Percentiles rank a stretch among this genome's conserved stretches.
phyloP scores from a whole-genome alignment of 1,139 yeast species.

The Starmera stellimalicola region DNA sequence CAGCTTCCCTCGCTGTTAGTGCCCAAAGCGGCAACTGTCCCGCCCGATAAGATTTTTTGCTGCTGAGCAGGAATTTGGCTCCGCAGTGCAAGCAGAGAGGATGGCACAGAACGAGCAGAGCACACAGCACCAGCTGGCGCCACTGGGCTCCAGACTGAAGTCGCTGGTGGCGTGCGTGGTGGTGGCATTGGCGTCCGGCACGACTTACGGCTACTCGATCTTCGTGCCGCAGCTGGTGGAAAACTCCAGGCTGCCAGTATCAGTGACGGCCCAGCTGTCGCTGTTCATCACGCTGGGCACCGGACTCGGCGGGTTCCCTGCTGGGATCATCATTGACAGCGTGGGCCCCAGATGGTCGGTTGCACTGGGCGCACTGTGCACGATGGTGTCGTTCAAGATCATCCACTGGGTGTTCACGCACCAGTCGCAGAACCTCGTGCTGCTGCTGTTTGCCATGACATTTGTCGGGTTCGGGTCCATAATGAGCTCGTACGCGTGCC shows the following conservation, averaged over 20 bases:
- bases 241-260: conserved; percentile 45
- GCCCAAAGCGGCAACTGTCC: no score
- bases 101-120: no score
- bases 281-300: conserved; percentile 55
- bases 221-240: conserved; percentile 62
- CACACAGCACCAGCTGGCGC: no score
- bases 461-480: not conserved
- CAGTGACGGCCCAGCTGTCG: conserved; percentile 55
- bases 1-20: no score
- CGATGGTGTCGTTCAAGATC: conserved; percentile 30
- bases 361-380: conserved; percentile 40
- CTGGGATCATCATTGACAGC: conserved; percentile 56
- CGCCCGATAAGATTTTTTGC: no score
- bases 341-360: conserved; percentile 47
- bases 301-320: conserved; percentile 59
- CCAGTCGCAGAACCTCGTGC: conserved; percentile 14
- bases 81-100: no score
- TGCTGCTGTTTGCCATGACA: not conserved
- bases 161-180: conserved; percentile 20
- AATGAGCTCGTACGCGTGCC: not conserved
- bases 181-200: conserved; percentile 49
- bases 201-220: conserved; percentile 66
- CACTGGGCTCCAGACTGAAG: conserved; percentile 11
- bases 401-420: conserved; percentile 27
- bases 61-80: no score